Conservation (phyloP, 2,329 filamentous ascomycete species). For the Cercospora beticola region DNA sequence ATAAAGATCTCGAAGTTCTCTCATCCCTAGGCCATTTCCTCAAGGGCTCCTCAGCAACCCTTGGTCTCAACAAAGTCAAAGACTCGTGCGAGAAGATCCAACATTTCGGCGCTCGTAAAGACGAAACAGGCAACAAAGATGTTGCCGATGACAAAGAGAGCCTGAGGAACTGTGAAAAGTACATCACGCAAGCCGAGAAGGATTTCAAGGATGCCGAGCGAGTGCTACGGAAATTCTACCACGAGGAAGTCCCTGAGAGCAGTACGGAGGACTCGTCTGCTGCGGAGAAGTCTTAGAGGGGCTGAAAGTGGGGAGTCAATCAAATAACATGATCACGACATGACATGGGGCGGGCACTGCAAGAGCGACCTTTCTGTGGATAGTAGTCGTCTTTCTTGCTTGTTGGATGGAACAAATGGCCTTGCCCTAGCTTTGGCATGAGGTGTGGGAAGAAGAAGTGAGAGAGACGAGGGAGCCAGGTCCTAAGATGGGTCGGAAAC, state of each 20-base stretch:
- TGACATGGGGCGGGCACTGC: not conserved
- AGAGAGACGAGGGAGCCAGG: not conserved
- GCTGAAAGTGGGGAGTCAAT: not conserved
- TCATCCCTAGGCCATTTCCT: slow-evolving; percentile 90
- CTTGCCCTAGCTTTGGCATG: not conserved
- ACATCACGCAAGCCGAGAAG: slow-evolving; percentile 68
- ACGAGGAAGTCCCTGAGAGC: slow-evolving; percentile 24
- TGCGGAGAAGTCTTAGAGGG: not conserved
- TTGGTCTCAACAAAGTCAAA: slow-evolving; percentile 86
- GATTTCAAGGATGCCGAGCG: slow-evolving; percentile 75
- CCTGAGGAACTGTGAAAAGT: slow-evolving; percentile 67
- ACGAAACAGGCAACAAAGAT: slow-evolving; percentile 67
- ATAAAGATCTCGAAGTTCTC: slow-evolving; percentile 69
- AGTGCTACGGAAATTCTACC: slow-evolving; percentile 69
- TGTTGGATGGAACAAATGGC: not conserved
- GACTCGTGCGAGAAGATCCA: slow-evolving; percentile 97
- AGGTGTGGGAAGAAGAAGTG: not conserved
- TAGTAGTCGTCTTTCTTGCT: not conserved
- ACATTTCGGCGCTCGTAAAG: slow-evolving; percentile 80
- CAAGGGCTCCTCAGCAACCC: slow-evolving; percentile 92
- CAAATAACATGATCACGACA: not conserved
- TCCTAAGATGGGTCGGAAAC: not conserved
- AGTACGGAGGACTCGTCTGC: not conserved
- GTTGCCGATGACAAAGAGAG: slow-evolving; percentile 67
- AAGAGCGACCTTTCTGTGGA: not conserved